Conservation (phyloP, 2,329 filamentous ascomycete genomes). For the Arthrobotrys musiformis region DNA sequence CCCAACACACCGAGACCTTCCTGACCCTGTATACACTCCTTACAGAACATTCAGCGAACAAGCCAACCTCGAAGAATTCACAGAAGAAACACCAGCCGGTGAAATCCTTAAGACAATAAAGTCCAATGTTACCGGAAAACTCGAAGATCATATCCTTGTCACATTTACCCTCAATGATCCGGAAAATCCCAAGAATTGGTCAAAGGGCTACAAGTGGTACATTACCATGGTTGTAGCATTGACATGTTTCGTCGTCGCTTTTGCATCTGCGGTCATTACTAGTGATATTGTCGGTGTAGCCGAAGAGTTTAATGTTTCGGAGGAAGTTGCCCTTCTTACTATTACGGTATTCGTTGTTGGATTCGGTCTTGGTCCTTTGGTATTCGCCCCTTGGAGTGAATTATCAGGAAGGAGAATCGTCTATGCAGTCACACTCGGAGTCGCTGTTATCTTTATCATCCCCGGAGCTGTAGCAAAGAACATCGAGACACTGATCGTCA, state of each 20-base stretch:
- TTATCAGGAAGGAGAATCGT: conserved; percentile 77
- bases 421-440: conserved; percentile 74
- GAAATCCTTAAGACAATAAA: conserved; percentile 69
- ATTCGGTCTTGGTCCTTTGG: conserved; percentile 83
- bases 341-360: conserved; percentile 83
- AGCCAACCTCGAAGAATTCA: conserved; percentile 76
- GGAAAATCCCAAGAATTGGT: conserved; percentile 88
- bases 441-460: conserved; percentile 82
- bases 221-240: conserved; percentile 84
- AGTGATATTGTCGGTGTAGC: conserved; percentile 75
- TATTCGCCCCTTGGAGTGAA: conserved; percentile 81
- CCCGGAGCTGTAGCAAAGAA: conserved; percentile 81
- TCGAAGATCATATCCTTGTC: conserved; percentile 72
- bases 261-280: conserved; percentile 79
- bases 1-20: conserved; percentile 26
- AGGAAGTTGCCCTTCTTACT: conserved; percentile 77
- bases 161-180: conserved; percentile 78
- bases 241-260: conserved; percentile 79
- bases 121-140: conserved; percentile 67
- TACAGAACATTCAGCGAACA: conserved; percentile 72
- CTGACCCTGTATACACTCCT: conserved; percentile 67
- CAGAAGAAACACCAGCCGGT: conserved; percentile 71
- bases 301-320: conserved; percentile 73
- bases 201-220: conserved; percentile 80
- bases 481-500: conserved; percentile 77